These are phyloP conservation scores for Paraphoma sp. DNA, from an alignment of 2,329 filamentous ascomycete genomes.

Conservation along the genomic window DNA sequence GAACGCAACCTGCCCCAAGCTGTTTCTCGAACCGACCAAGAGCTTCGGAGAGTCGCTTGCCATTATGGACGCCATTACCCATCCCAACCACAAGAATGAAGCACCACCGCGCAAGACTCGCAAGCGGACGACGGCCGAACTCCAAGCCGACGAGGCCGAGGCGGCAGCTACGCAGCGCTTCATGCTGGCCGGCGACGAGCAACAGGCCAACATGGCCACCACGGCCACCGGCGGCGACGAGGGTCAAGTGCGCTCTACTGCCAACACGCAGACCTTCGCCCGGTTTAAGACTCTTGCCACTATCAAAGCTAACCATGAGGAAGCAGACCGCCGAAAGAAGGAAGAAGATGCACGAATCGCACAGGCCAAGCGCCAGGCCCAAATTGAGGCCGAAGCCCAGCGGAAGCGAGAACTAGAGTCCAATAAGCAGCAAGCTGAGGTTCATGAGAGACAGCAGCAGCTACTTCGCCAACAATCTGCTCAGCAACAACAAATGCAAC, in stretches of 20 bases:
- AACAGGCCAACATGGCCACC: constrained; percentile 67
- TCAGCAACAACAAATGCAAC: constrained; percentile 26
- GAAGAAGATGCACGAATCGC: constrained; percentile 56
- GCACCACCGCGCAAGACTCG: constrained; percentile 86
- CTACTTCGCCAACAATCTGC: constrained; percentile 58
- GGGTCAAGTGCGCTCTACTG: constrained; percentile 64
- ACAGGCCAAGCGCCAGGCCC: constrained; percentile 50
- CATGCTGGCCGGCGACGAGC: constrained; percentile 91
- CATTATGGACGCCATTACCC: constrained; percentile 73
- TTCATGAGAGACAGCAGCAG: constrained; percentile 57
- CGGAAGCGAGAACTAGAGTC: constrained; percentile 44
- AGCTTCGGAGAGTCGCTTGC: constrained; percentile 72
- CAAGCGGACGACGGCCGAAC: constrained; percentile 92
- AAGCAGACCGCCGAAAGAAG: constrained; percentile 65
- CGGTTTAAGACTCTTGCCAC: constrained; percentile 90
- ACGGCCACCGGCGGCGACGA: constrained; percentile 72
- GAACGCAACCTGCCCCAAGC: constrained; percentile 73
- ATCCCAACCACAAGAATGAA: constrained; percentile 77
- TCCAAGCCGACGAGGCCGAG: constrained; percentile 92
- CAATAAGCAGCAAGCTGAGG: constrained; percentile 38
- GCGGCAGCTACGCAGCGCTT: constrained; percentile 89
- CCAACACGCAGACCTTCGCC: constrained; percentile 87
- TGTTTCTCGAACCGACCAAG: constrained; percentile 79
- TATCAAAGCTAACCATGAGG: constrained; percentile 78
- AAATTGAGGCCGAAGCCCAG: constrained; percentile 42